Percentiles rank a stretch among this genome's conserved stretches.
These are phyloP conservation scores for Saccharomycopsis sp. DNA, from an alignment of 805 yeast genomes.

Conservation along the genomic window DNA sequence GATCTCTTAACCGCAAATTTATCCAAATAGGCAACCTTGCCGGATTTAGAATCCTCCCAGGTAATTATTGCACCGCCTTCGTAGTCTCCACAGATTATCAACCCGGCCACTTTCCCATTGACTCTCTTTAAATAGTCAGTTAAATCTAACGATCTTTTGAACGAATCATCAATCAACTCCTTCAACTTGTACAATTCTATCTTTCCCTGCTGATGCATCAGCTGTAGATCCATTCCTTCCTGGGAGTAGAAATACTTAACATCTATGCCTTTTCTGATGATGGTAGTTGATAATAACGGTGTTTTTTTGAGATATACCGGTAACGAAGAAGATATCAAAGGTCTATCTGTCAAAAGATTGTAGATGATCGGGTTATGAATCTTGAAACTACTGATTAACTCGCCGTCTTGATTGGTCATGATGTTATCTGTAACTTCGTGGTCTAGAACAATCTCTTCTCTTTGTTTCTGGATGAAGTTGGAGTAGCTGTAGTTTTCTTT, in stretches of 20 bases:
- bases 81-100: constrained; percentile 87
- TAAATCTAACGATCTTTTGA: constrained; percentile 59
- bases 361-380: constrained; percentile 80
- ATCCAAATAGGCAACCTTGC: constrained; percentile 69
- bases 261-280: constrained; percentile 65
- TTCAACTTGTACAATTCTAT: constrained; percentile 55
- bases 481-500: constrained; percentile 11
- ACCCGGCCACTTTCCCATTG: constrained; percentile 58
- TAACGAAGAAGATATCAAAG: constrained; percentile 82
- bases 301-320: constrained; percentile 59
- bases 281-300: constrained; percentile 67
- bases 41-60: constrained; percentile 48
- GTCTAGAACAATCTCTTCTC: neutral
- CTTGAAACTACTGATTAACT: constrained; percentile 25
- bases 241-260: constrained; percentile 26
- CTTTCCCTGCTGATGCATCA: constrained; percentile 31
- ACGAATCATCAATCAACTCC: constrained; percentile 68
- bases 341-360: constrained; percentile 85
- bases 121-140: constrained; percentile 64
- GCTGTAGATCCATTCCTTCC: constrained; percentile 35
- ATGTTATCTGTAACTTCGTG: constrained; percentile 2
- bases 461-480: neutral
- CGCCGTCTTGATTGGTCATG: constrained; percentile 26
- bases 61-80: constrained; percentile 94
- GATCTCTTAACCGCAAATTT: constrained; percentile 84